Conservation (phyloP, 1,284 basidiomycete species). For the Cutaneotrichosporon sp. region DNA sequence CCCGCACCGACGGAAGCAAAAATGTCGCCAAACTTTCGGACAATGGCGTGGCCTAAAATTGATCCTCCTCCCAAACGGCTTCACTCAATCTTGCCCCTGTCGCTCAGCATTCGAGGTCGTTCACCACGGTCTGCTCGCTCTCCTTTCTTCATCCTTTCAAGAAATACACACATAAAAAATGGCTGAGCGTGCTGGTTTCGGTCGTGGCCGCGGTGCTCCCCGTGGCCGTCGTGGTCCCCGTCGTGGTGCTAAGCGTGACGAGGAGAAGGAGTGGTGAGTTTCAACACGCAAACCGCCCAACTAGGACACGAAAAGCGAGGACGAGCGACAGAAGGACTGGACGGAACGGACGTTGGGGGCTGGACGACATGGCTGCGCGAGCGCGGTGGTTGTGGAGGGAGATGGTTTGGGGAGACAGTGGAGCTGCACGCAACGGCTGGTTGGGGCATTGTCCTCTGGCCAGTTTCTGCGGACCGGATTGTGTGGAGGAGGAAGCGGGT, state of each 20-base stretch:
- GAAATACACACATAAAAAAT: constrained; percentile 27
- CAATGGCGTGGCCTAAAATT: no score
- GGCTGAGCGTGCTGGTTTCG: constrained; percentile 42
- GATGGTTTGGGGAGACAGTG: no score
- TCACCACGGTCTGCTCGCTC: no score
- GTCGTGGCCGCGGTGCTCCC: constrained; percentile 80
- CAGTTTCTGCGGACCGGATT: no score
- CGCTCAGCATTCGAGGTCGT: no score
- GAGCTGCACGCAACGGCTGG: no score
- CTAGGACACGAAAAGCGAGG: not conserved
- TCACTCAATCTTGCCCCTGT: not conserved
- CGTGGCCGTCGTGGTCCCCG: constrained; percentile 85
- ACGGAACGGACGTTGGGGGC: not conserved
- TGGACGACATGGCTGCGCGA: not conserved
- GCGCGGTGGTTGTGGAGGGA: no score
- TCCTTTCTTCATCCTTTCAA: not conserved
- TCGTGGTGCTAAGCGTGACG: constrained; percentile 94
- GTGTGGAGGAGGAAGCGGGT: no score
- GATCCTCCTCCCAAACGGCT: no score
- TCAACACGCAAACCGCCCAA: not conserved
- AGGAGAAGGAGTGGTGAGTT: constrained; percentile 97
- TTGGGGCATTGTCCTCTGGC: no score
- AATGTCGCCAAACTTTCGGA: no score
- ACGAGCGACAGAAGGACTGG: not conserved
- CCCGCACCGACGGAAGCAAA: no score